These are phyloP conservation scores for Nicotiana knightiana DNA, from an alignment of 257 asterid species.

Conservation along the genomic window DNA sequence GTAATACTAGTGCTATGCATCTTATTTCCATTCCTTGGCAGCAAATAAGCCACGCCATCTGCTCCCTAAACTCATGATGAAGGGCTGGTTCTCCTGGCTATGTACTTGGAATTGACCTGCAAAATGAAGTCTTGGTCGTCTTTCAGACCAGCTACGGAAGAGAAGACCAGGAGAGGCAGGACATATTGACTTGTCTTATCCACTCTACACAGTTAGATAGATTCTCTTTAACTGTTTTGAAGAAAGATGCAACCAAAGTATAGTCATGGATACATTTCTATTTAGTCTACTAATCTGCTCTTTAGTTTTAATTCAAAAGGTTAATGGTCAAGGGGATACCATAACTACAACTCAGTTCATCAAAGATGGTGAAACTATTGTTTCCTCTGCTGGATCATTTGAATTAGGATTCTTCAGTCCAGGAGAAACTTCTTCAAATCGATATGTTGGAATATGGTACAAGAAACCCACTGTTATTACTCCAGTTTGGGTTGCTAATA, in stretches of 20 bases:
- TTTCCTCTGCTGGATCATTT: constrained; percentile 33
- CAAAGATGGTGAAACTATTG: constrained; percentile 31
- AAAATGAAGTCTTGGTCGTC: background rate
- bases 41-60: no score
- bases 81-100: no score
- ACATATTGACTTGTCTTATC: background rate
- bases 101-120: no score
- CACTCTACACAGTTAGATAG: background rate
- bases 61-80: no score
- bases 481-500: constrained; percentile 38
- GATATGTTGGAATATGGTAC: constrained; percentile 46
- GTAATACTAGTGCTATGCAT: no score
- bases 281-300: background rate
- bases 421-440: constrained; percentile 12
- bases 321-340: constrained; percentile 15
- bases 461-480: constrained; percentile 18
- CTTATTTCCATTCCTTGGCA: no score
- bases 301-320: background rate
- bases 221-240: background rate
- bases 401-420: constrained; percentile 48
- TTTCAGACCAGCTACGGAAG: background rate
- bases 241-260: background rate
- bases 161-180: no score
- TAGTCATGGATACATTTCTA: background rate
- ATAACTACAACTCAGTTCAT: constrained; percentile 8